Conservation (phyloP, 306 rosid species). For the Quercus agrifolia region DNA sequence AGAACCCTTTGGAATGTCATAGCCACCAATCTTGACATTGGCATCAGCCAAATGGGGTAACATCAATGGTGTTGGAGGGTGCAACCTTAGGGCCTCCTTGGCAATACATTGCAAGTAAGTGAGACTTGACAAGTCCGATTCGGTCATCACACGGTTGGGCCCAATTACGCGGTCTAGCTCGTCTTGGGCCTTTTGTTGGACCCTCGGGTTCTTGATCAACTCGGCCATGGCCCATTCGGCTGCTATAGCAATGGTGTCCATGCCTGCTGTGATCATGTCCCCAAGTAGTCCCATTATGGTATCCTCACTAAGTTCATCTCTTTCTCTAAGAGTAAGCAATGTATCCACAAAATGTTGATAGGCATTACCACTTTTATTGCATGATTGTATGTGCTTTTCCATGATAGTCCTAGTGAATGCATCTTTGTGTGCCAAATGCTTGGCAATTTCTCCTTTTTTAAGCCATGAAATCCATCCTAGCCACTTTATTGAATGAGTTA, state of each 20-base stretch:
- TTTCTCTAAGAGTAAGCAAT: background rate
- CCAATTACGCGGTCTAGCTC: background rate
- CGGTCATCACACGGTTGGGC: background rate
- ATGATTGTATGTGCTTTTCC: no score
- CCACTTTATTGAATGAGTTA: no score
- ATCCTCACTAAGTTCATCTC: background rate
- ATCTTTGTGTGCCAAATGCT: no score
- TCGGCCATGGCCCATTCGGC: conserved; percentile 1
- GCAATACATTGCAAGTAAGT: background rate
- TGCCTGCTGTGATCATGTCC: background rate
- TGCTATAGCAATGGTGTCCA: background rate
- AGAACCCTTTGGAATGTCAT: background rate
- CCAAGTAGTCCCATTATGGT: background rate
- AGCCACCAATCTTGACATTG: background rate
- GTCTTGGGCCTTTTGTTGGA: background rate
- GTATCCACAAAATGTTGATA: background rate
- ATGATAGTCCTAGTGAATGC: no score
- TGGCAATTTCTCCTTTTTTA: no score
- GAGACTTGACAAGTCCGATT: background rate
- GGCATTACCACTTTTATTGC: no score
- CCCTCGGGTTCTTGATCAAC: background rate
- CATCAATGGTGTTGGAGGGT: background rate
- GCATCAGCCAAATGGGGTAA: background rate
- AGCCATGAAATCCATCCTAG: no score
- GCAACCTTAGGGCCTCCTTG: background rate